phyloP scores from a whole-genome alignment of 2,329 filamentous ascomycete genomes.

The Neofusicoccum laricinum region DNA sequence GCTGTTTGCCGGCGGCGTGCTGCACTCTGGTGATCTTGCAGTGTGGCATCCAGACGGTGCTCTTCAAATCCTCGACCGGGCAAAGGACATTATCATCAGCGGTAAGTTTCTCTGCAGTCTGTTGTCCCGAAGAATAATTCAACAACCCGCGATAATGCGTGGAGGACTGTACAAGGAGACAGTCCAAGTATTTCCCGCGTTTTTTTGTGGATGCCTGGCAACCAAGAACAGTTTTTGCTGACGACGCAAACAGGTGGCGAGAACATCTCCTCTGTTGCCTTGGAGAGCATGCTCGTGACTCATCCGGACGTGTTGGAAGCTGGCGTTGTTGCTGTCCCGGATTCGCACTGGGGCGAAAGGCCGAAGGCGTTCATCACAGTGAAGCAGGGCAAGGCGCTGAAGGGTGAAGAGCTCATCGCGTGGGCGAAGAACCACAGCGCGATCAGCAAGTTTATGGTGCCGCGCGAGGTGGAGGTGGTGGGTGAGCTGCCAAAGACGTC shows the following conservation, averaged over 20 bases:
- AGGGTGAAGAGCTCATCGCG: conserved; percentile 67
- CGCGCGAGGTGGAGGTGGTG: conserved; percentile 72
- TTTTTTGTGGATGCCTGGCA: not conserved
- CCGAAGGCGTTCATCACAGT: conserved; percentile 91
- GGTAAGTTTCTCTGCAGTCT: conserved; percentile 50
- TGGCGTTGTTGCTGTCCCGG: conserved; percentile 81
- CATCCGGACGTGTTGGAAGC: conserved; percentile 90
- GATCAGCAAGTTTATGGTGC: conserved; percentile 90
- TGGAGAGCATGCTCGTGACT: conserved; percentile 84
- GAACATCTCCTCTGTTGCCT: conserved; percentile 91
- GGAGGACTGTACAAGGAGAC: no score
- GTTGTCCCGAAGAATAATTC: no score
- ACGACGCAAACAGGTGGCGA: conserved; percentile 67
- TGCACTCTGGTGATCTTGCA: conserved; percentile 88
- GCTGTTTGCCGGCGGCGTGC: conserved; percentile 79
- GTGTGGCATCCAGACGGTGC: conserved; percentile 91
- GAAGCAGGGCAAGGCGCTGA: conserved; percentile 61
- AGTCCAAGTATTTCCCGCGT: not conserved
- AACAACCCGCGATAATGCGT: no score
- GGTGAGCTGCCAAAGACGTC: conserved; percentile 90
- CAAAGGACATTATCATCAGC: conserved; percentile 98
- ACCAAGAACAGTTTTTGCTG: not conserved
- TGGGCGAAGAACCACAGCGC: conserved; percentile 80
- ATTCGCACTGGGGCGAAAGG: conserved; percentile 92
- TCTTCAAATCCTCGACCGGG: conserved; percentile 86